Evolutionary conservation across 1,139 yeast species (phyloP).

Genomic region (Candida freyschussii): DNA sequence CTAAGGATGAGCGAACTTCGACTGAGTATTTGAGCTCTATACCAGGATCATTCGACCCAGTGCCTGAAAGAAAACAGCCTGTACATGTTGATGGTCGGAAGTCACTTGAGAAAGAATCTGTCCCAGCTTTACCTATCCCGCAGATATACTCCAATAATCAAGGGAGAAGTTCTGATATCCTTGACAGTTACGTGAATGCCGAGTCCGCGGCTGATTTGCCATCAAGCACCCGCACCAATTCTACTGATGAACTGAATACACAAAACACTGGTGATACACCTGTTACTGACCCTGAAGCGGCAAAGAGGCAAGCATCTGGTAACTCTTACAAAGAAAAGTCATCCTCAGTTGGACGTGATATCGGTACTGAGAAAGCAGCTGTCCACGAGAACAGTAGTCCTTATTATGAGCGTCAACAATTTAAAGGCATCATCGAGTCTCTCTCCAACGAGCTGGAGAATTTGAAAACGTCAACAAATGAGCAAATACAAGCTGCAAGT

Average conservation of each 20-base stretch:
- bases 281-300: background rate
- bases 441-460: conserved; percentile 44
- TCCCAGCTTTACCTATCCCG: conserved; percentile 1
- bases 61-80: background rate
- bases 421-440: conserved; percentile 30
- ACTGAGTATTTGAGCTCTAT: conserved; percentile 1
- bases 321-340: too few species aligned
- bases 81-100: too few species aligned
- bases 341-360: background rate
- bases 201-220: conserved; percentile 11
- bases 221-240: background rate
- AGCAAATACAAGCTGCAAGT: conserved; percentile 51
- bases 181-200: conserved; percentile 22
- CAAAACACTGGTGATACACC: conserved; percentile 1
- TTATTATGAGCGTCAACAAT: conserved; percentile 21
- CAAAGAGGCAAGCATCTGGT: background rate
- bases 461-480: conserved; percentile 42
- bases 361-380: background rate
- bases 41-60: conserved; percentile 9
- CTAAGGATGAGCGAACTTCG: conserved; percentile 5
- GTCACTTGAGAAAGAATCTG: background rate
- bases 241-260: background rate
- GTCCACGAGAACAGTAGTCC: background rate
- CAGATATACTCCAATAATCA: conserved; percentile 12
- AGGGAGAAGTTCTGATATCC: conserved; percentile 23